Percentiles rank a stretch among this genome's conserved stretches.
Conservation (phyloP, 345 rosid genomes). For the Heritiera littoralis region DNA sequence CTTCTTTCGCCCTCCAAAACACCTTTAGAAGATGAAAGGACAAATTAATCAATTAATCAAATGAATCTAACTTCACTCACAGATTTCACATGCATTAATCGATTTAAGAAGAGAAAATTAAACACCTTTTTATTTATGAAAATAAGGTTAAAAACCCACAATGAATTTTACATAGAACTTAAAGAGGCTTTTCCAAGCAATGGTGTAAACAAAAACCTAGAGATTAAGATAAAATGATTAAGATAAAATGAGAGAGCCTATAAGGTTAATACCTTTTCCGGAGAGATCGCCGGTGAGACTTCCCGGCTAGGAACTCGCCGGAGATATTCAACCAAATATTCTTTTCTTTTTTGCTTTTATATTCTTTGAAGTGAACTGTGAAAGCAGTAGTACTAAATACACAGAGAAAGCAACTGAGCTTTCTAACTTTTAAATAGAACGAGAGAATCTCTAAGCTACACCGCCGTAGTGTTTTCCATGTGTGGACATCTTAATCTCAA, state of each 20-base stretch:
- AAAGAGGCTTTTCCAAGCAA: conserved; percentile 12
- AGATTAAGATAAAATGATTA: not conserved
- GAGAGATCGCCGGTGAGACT: conserved; percentile 1
- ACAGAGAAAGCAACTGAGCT: not conserved
- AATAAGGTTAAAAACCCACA: not conserved
- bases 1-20: not conserved
- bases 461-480: not conserved
- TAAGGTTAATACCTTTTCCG: conserved; percentile 8
- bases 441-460: not conserved
- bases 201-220: conserved; percentile 18
- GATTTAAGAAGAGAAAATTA: not conserved
- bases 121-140: not conserved
- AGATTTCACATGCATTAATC: not conserved
- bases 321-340: not conserved
- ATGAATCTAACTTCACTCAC: conserved; percentile 4
- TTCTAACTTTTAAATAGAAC: not conserved
- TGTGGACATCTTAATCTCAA: not conserved
- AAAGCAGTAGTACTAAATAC: not conserved
- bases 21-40: conserved; percentile 3
- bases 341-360: not conserved
- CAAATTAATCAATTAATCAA: not conserved
- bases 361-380: conserved; percentile 3
- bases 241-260: not conserved
- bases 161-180: not conserved
- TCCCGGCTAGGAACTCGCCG: conserved; percentile 14